Percentiles rank a stretch among this genome's conserved stretches.
Evolutionary conservation across 148 eudicot species (phyloP).

Genomic region (Oxyria digyna): DNA sequence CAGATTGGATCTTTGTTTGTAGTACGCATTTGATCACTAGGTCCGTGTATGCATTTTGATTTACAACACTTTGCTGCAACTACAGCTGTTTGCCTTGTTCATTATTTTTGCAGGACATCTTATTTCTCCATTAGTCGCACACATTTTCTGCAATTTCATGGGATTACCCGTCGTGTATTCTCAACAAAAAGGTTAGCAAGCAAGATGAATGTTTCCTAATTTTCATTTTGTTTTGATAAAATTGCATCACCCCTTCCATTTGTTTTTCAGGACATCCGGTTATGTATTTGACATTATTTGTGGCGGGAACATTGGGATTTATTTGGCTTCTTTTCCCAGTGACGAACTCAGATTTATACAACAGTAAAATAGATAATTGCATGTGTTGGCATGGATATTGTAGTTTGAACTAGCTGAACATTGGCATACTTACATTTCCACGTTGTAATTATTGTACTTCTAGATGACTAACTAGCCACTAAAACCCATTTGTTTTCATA

Average conservation of each 20-base stretch:
- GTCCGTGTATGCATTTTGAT: not conserved
- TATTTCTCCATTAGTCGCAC: slow-evolving; percentile 71
- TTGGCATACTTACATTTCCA: not conserved
- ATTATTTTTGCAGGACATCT: slow-evolving; percentile 55
- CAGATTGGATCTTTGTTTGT: not conserved
- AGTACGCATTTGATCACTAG: not conserved
- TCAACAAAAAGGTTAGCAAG: slow-evolving; percentile 39
- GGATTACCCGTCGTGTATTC: slow-evolving; percentile 70
- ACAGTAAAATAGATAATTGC: slow-evolving; percentile 41
- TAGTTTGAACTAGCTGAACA: slow-evolving; percentile 28
- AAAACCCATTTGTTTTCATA: not conserved
- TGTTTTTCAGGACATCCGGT: slow-evolving; percentile 10
- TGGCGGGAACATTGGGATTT: slow-evolving; percentile 48
- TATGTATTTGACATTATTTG: slow-evolving; percentile 29
- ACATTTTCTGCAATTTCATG: slow-evolving; percentile 76
- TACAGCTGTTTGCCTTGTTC: not conserved
- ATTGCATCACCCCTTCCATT: too few relatives aligned
- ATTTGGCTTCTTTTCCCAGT: slow-evolving; percentile 48
- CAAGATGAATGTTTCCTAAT: not conserved
- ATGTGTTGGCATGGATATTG: slow-evolving; percentile 75
- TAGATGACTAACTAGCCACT: not conserved
- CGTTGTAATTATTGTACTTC: slow-evolving; percentile 1
- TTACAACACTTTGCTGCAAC: not conserved
- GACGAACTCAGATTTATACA: slow-evolving; percentile 49
- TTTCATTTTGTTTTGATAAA: not conserved